Evolutionary conservation across 371 early-diverging fungal species (phyloP).

Genomic region (Haplosporangium sp.): DNA sequence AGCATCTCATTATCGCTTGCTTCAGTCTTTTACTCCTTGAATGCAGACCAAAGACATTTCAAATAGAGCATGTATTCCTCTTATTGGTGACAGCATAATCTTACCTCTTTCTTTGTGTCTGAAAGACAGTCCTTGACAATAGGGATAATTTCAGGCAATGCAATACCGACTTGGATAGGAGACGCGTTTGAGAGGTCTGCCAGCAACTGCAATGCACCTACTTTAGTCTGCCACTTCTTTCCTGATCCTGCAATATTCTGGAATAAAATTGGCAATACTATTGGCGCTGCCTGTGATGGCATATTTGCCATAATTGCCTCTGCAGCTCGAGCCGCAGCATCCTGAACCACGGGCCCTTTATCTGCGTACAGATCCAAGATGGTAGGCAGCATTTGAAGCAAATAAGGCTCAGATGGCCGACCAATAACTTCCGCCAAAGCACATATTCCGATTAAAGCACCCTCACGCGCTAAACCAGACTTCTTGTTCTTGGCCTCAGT

Average conservation of each 20-base stretch:
- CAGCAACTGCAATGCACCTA: constrained; percentile 69
- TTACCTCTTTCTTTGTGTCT: constrained; percentile 80
- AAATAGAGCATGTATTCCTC: not conserved
- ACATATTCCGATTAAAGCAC: constrained; percentile 72
- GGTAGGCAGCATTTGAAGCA: constrained; percentile 64
- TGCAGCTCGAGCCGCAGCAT: constrained; percentile 71
- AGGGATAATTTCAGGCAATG: constrained; percentile 79
- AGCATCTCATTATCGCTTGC: too few species aligned
- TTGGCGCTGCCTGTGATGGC: constrained; percentile 66
- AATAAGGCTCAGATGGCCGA: constrained; percentile 69
- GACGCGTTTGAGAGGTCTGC: constrained; percentile 65
- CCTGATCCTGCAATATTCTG: constrained; percentile 69
- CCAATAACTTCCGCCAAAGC: constrained; percentile 67
- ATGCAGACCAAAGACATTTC: not conserved
- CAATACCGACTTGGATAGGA: constrained; percentile 67
- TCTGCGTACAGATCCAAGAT: constrained; percentile 76
- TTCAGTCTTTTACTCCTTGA: too few species aligned
- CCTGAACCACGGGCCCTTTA: constrained; percentile 70
- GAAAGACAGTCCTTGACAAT: constrained; percentile 78
- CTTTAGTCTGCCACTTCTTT: constrained; percentile 84
- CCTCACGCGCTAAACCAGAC: constrained; percentile 72
- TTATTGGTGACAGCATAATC: not conserved
- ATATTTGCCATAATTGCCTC: constrained; percentile 62
- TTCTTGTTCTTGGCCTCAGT: constrained; percentile 73
- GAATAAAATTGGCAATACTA: constrained; percentile 69